phyloP scores from a whole-genome alignment of 805 yeast species.

The Groenewaldozyma tartarivorans region DNA sequence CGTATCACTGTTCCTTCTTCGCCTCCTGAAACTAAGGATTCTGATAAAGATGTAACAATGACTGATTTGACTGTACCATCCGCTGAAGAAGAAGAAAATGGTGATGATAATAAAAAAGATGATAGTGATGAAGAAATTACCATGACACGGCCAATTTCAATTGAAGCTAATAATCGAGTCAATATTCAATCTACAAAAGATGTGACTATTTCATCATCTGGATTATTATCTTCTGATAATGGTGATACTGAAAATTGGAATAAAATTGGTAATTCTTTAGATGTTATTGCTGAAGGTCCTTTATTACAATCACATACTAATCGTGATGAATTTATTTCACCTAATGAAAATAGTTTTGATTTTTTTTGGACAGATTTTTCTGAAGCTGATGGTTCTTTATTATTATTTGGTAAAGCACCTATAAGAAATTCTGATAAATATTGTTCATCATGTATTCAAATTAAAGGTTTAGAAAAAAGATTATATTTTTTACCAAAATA shows the following conservation, averaged over 20 bases:
- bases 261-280: slow-evolving; percentile 2
- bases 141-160: background rate
- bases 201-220: background rate
- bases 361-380: slow-evolving; percentile 89
- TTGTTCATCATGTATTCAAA: slow-evolving; percentile 61
- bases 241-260: slow-evolving; percentile 2
- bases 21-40: slow-evolving; percentile 2
- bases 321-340: slow-evolving; percentile 1
- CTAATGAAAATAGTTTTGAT: slow-evolving; percentile 49
- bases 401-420: slow-evolving; percentile 73
- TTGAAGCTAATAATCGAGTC: background rate
- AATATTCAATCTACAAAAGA: slow-evolving; percentile 2
- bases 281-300: slow-evolving; percentile 1
- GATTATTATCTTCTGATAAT: background rate
- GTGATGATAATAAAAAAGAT: slow-evolving; percentile 42
- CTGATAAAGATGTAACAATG: background rate
- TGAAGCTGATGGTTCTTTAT: slow-evolving; percentile 59
- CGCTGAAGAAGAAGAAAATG: background rate
- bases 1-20: slow-evolving; percentile 9
- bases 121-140: slow-evolving; percentile 27
- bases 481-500: slow-evolving; percentile 63
- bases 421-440: slow-evolving; percentile 40
- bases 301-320: background rate
- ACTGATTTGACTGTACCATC: slow-evolving; percentile 16
- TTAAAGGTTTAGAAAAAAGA: slow-evolving; percentile 60